Conservation (phyloP, 306 rosid species). For the cucumber (Cucumis sativus) region Cucumber_9930_V3 NC_026658.2:18362001-18362500, state of each 20-base stretch:
- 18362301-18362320: slow-evolving; percentile 3
- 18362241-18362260: slow-evolving; percentile 40
- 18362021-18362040: neutral
- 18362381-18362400: neutral
- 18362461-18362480: neutral
- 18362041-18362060: neutral
- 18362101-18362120: neutral
- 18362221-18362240: slow-evolving; percentile 12
- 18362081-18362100: slow-evolving; percentile 4
- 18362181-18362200: neutral
- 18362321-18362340: too few relatives aligned
- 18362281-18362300: neutral
- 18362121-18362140: neutral
- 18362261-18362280: slow-evolving; percentile 52
- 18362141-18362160: neutral
- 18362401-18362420: neutral
- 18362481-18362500: too few relatives aligned
- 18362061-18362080: neutral
- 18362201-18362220: slow-evolving; percentile 14
- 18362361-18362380: neutral
- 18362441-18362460: neutral
- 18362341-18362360: neutral
- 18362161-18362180: neutral
- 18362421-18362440: neutral
- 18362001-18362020: neutral